Conservation (phyloP, 208 protist genomes). For the Kentomonas sorsogonicus region DNA sequence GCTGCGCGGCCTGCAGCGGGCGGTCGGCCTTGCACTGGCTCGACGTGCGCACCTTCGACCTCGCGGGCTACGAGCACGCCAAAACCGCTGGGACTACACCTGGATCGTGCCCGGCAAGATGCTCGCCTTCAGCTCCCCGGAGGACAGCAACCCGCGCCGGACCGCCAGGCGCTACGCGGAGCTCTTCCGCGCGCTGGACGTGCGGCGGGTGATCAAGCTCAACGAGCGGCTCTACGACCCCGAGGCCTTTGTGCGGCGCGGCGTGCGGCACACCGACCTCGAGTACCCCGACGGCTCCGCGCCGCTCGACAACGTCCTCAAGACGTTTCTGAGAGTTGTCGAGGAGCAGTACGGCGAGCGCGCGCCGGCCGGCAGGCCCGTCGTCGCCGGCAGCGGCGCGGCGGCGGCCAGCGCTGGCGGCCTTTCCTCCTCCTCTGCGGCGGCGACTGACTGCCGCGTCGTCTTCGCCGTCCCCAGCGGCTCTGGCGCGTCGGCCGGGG, state of each 20-base stretch:
- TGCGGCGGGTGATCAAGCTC: conserved; percentile 91
- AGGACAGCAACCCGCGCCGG: conserved; percentile 24
- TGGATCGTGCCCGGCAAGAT: conserved; percentile 93
- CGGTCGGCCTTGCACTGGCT: conserved; percentile 68
- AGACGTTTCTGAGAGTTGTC: conserved; percentile 80
- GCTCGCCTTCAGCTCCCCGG: conserved; percentile 88
- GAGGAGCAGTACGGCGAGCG: conserved; percentile 60
- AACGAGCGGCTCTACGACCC: conserved; percentile 92
- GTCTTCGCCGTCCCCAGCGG: not conserved
- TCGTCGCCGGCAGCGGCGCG: conserved; percentile 14
- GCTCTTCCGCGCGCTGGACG: conserved; percentile 58
- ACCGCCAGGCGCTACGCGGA: conserved; percentile 34
- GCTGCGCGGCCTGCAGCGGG: conserved; percentile 64
- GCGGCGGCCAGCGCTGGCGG: too few species aligned
- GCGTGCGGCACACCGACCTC: conserved; percentile 91
- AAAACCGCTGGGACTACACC: conserved; percentile 90
- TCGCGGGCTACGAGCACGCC: conserved; percentile 81
- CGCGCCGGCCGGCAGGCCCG: not conserved
- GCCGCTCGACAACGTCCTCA: conserved; percentile 79
- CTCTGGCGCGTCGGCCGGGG: not conserved
- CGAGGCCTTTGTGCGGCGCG: conserved; percentile 65
- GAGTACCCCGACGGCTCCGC: conserved; percentile 91
- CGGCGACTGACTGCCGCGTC: too few species aligned
- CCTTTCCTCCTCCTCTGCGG: too few species aligned
- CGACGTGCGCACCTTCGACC: conserved; percentile 84